These are phyloP conservation scores for Thielaviopsis euricoi DNA, from an alignment of 2,329 filamentous ascomycete species.

Conservation along the genomic window DNA sequence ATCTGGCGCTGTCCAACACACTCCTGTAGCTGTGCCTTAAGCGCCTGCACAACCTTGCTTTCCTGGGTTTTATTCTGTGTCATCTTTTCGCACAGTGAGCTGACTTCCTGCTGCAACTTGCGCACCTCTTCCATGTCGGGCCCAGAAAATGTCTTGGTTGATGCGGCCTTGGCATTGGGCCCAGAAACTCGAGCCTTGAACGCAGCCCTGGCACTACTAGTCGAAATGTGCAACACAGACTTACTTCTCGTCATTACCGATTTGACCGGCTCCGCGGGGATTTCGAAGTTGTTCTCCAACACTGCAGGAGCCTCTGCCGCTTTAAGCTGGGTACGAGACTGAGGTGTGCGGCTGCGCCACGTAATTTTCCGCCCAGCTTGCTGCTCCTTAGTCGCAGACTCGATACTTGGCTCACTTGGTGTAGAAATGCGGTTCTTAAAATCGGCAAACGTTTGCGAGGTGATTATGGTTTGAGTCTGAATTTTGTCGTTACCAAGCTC, in stretches of 20 bases:
- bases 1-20: slow-evolving; percentile 21
- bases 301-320: not conserved
- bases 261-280: not conserved
- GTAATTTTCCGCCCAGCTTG: not conserved
- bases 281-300: not conserved
- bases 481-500: not conserved
- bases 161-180: not conserved
- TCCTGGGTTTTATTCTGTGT: slow-evolving; percentile 1
- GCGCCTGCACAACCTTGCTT: not conserved
- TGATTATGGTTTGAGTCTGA: not conserved
- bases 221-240: not conserved
- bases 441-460: not conserved
- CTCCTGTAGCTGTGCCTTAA: slow-evolving; percentile 1
- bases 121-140: not conserved
- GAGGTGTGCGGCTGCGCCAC: not conserved
- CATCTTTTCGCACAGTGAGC: slow-evolving; percentile 1
- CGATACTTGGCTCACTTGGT: not conserved
- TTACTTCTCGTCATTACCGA: not conserved
- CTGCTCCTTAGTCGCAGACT: not conserved
- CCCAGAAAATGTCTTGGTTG: not conserved
- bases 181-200: not conserved
- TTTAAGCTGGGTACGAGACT: not conserved
- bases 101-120: slow-evolving; percentile 2
- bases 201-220: not conserved
- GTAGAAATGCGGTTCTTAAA: not conserved